These are phyloP conservation scores for Pichia terricola DNA, from an alignment of 1,139 yeast species.

Conservation along the genomic window DNA sequence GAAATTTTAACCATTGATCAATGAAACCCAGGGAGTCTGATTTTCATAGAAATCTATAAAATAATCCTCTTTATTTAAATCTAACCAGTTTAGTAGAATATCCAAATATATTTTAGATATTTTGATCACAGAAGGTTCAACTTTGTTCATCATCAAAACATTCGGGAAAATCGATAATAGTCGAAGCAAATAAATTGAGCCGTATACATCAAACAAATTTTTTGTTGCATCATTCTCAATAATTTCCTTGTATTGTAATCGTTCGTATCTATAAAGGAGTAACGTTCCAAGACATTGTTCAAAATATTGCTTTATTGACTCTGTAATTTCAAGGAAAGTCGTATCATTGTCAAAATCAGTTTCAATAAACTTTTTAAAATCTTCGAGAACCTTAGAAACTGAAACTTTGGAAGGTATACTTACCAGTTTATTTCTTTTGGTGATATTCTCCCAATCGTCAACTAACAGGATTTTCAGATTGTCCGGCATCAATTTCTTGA, in stretches of 20 bases:
- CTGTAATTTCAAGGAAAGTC: slow-evolving; percentile 54
- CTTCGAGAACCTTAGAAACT: slow-evolving; percentile 42
- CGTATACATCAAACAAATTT: slow-evolving; percentile 45
- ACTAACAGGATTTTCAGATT: slow-evolving; percentile 62
- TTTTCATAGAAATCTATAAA: slow-evolving; percentile 40
- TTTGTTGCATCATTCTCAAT: not conserved
- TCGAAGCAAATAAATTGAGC: slow-evolving; percentile 44
- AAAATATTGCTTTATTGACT: slow-evolving; percentile 70
- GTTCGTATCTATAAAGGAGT: slow-evolving; percentile 73
- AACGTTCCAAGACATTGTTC: slow-evolving; percentile 64
- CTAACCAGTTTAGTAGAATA: slow-evolving; percentile 40
- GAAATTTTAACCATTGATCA: slow-evolving; percentile 11
- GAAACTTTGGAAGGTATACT: slow-evolving; percentile 47
- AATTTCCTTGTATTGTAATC: slow-evolving; percentile 66
- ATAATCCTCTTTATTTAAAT: slow-evolving; percentile 36
- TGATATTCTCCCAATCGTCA: slow-evolving; percentile 88
- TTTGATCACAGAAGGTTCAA: slow-evolving; percentile 70
- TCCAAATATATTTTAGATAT: slow-evolving; percentile 47
- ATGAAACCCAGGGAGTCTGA: slow-evolving; percentile 39
- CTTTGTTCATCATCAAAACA: slow-evolving; percentile 61
- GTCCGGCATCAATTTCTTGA: slow-evolving; percentile 47
- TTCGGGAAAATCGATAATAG: slow-evolving; percentile 74
- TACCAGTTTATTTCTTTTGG: slow-evolving; percentile 66
- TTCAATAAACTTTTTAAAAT: slow-evolving; percentile 29
- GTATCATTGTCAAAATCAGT: slow-evolving; percentile 28